Evolutionary conservation across 2,329 filamentous ascomycete genomes (phyloP), one percentile per base, ranked within the genome.

Genomic region (Xylaria hypoxylon): DNA sequence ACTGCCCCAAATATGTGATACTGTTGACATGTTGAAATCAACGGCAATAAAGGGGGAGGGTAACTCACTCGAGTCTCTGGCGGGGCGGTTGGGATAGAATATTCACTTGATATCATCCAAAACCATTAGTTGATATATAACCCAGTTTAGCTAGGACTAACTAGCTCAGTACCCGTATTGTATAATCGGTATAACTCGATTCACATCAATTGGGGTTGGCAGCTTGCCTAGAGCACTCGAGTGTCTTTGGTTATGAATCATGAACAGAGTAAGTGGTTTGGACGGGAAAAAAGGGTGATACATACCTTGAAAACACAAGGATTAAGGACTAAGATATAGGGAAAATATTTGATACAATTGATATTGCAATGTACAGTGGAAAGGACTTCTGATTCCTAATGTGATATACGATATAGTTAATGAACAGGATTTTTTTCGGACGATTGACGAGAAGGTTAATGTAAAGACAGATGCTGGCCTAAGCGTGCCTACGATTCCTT

Each of bases 271-370:
- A 31, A n/a, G n/a, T 22, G n/a, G 47, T 19, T 42, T 2, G 10
- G 15, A 40, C 5, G 2, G 35, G 35, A 48, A 51, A 44, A 64
- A 52, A 42, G 19, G 24, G 3, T 17, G 17, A 19, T 35, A 58
- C 68, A 53, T 70, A 70, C 68, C 57, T 65, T 70, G 68, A 65
- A 45, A 17, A 35, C 40, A 58, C 53, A 42, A 50, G 2, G 52
- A 56, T 63, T 57, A 62, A 22, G 15, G n/a, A 55, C 13, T 35
- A 22, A 33, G 53, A 31, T 22, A 31, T 19, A 56, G n/a, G 15
- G 45, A 11, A 42, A 38, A 45, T 6, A 28, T 31, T 48, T 50
- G 44, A 53, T 64, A 51, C 42, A 64, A 51, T 58, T 19, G 50
- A 42, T 22, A 42, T 28, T 55, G 58, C 44, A 59, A 61, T 69